These are phyloP conservation scores for Purshia tridentata DNA, from an alignment of 306 rosid species.

Conservation along the genomic window DNA sequence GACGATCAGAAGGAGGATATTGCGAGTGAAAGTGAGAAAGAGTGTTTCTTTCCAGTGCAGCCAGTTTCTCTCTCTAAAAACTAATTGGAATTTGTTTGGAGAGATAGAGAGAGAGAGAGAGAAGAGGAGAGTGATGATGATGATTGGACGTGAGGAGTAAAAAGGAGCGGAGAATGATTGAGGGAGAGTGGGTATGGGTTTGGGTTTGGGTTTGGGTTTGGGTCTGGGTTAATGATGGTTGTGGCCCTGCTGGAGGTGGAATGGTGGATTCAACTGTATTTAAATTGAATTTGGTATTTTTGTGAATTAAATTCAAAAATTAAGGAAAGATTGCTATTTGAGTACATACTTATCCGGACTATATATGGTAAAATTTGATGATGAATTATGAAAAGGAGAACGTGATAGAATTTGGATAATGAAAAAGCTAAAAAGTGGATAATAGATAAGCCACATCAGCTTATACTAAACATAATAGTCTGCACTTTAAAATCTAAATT, in stretches of 20 bases:
- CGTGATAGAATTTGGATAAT: neutral
- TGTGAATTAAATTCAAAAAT: too few relatives aligned
- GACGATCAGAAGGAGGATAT: conserved; percentile 19
- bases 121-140: conserved; percentile 33
- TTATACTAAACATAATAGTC: neutral
- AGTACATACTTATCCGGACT: neutral
- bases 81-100: conserved; percentile 33
- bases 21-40: conserved; percentile 1
- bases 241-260: too few relatives aligned
- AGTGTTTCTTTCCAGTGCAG: conserved; percentile 8
- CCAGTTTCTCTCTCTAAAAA: conserved; percentile 24
- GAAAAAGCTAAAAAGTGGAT: neutral
- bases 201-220: conserved; percentile 12
- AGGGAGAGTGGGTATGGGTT: conserved; percentile 34
- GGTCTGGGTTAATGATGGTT: too few relatives aligned
- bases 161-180: conserved; percentile 67
- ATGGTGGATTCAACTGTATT: conserved; percentile 60
- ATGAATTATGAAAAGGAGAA: neutral
- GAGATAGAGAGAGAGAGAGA: conserved; percentile 35
- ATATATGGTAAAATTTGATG: neutral
- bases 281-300: conserved; percentile 54
- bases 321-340: neutral
- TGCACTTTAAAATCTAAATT: too few relatives aligned
- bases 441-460: conserved; percentile 5
- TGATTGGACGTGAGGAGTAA: conserved; percentile 54